Base-by-base conservation (phyloP, 768 basidiomycete genomes). In the Cystoderma amianthinum region DNA sequence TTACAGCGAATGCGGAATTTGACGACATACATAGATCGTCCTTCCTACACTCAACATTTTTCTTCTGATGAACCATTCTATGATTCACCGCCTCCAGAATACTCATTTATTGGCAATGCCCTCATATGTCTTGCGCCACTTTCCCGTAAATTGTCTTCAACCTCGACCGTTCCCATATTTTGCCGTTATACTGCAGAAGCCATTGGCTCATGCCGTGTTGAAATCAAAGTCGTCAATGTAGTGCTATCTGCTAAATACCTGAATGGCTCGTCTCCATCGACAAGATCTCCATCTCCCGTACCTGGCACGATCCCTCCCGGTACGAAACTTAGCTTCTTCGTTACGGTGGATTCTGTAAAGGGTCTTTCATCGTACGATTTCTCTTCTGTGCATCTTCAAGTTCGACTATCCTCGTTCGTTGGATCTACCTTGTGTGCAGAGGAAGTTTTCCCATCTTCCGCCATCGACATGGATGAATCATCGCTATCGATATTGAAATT, bases 121-220 rank as follows among this genome's bases (percentile, higher is more conserved):
- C 63, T 87, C 21, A 69, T 94, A 41, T 87, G 89, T 11, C 72
- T 99, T 18, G 79, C 85, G 0, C 82, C 92, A 2, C 71, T 98
- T 35, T 81, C 79, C 10, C 81, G 89, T 32, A 72, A 80, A 41
- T 65, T 89, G 25, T 84, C 88, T 2, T 85, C 82, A 1, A 71
- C 75, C 2, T 80, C 79, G n/a, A 76, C 72, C 0, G 78, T 88
- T 12, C 92, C 93, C 1, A 92, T 99, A 54, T 90, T 91, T 59
- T 95, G 91, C 56, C 80, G 87, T 22, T 95, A 94, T 55, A 96
- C 93, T 1, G 76, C 90, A 36, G 95, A 97, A 57, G 94, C 94
- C 1, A 92, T 97, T 48, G 96, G 95, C 1, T 91, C 90, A 19
- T 97, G 94, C 64, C 80, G 91, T 17, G 71, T 96, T 41, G 81